Base-by-base conservation (phyloP, 768 basidiomycete genomes). In the Fibroporia radiculosa region DNA sequence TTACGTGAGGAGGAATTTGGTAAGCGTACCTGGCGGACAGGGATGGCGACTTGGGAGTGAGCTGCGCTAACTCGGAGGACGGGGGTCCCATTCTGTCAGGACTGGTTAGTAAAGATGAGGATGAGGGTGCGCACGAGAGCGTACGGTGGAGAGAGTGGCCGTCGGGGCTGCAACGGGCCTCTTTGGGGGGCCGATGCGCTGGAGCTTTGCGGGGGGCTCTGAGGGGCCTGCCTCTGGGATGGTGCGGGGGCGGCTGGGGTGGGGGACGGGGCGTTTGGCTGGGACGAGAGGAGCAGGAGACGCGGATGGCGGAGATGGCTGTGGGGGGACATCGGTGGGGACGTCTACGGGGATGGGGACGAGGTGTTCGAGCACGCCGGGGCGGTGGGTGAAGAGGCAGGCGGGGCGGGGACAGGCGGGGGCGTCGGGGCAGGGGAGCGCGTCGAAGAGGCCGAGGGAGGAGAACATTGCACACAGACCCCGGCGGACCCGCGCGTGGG, bases 21-120 rank as follows among this genome's bases (percentile, higher is more conserved):
- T n/a, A n/a, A n/a, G 58, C 68, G 40, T 39, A 81, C 82, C 72
- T 90, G 85, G 28, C 91, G 75, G 39, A 85, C 80, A 4, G 81
- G 78, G 34, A 91, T 53, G 1, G 90, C 69, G 16, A 92, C 77
- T 32, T 69, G 68, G n/a, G 87, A 90, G 45, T 73, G 75, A 0
- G 80, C 80, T 3, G 84, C 73, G 59, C 74, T 81, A 44, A 82
- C 65, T 58, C 72, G 70, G 27, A 92, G 73, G 39, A 82, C 56
- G 4, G 88, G 88, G 0, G 69, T 76, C 23, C 82, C 83, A 27
- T 69, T 66, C 78, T 84, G 44, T 37, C 22, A 49, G 7, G 14
- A 23, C 8, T 31, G 20, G 25, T 31, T 14, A 38, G 33, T n/a
- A 24, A 16, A 11, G 10, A 27, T 12, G 11, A 36, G 34, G 18